Conservation (phyloP, 164 flowering plant genomes). For the Liquidambar formosana region DNA sequence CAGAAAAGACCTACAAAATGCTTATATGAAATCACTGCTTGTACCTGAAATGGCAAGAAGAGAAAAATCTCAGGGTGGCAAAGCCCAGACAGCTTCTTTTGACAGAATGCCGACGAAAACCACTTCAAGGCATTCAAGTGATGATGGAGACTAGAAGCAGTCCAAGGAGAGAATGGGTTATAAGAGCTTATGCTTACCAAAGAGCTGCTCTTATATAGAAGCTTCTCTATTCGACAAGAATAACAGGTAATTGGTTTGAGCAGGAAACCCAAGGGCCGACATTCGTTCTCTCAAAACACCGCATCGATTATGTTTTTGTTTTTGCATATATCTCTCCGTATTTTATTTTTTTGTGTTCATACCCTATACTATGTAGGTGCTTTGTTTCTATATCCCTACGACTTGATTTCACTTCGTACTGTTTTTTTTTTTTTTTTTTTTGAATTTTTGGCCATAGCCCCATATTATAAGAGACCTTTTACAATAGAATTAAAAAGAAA, state of each 20-base stretch:
- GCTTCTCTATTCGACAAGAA: neutral
- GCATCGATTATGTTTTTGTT: no score
- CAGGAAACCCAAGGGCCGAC: slow-evolving; percentile 24
- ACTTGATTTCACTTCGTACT: no score
- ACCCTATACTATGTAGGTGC: neutral
- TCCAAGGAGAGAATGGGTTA: neutral
- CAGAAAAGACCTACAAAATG: neutral
- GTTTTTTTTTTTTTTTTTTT: no score
- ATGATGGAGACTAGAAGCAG: neutral
- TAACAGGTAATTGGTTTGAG: neutral
- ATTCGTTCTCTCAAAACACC: slow-evolving; percentile 4
- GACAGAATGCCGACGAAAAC: neutral
- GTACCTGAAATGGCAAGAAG: slow-evolving; percentile 5
- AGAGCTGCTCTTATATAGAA: neutral
- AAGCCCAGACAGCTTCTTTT: neutral
- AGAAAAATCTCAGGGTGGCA: neutral
- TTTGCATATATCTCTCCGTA: neutral
- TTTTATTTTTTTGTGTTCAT: neutral
- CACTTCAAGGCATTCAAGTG: neutral
- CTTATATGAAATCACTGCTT: neutral
- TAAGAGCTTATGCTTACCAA: neutral
- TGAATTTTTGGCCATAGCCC: no score
- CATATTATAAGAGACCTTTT: no score
- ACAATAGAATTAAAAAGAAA: no score
- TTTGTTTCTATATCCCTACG: no score